A percentile compares a stretch with the other conserved stretches of the same genome.
Conservation (phyloP, 768 basidiomycete species). For the Suillus discolor region DNA sequence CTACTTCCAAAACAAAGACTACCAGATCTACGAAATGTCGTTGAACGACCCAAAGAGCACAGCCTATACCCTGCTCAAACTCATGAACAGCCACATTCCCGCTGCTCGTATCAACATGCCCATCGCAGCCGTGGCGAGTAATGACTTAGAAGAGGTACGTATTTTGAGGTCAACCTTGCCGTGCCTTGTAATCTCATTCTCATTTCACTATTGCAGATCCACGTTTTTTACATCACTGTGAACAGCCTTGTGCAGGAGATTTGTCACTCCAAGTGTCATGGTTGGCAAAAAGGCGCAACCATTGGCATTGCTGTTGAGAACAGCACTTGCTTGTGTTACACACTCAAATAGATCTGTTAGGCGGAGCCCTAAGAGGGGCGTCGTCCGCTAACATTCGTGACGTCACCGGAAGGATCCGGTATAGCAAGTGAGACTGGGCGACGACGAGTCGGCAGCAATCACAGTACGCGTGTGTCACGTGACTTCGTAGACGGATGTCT, state of each 20-base stretch:
- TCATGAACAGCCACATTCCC: not conserved
- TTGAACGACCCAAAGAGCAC: not conserved
- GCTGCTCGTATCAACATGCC: constrained; percentile 3
- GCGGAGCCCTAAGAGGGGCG: too few species aligned
- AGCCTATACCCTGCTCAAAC: not conserved
- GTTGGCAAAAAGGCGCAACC: not conserved
- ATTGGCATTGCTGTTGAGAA: not conserved
- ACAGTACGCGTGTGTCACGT: too few species aligned
- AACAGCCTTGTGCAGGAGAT: not conserved
- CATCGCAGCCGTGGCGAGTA: not conserved
- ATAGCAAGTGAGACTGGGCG: too few species aligned
- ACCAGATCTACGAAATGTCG: not conserved
- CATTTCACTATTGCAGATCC: not conserved
- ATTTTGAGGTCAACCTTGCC: not conserved
- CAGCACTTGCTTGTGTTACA: not conserved
- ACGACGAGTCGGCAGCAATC: too few species aligned
- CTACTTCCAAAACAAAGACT: not conserved
- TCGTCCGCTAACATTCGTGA: too few species aligned
- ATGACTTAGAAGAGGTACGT: not conserved
- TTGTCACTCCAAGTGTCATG: not conserved
- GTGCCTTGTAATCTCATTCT: not conserved
- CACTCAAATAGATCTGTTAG: too few species aligned
- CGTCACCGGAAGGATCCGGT: too few species aligned
- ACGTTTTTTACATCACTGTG: not conserved
- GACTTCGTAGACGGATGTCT: too few species aligned